Evolutionary conservation across 768 basidiomycete species (phyloP), one percentile per base, ranked within the genome.

Genomic region (Tremella yokohamensis): DNA sequence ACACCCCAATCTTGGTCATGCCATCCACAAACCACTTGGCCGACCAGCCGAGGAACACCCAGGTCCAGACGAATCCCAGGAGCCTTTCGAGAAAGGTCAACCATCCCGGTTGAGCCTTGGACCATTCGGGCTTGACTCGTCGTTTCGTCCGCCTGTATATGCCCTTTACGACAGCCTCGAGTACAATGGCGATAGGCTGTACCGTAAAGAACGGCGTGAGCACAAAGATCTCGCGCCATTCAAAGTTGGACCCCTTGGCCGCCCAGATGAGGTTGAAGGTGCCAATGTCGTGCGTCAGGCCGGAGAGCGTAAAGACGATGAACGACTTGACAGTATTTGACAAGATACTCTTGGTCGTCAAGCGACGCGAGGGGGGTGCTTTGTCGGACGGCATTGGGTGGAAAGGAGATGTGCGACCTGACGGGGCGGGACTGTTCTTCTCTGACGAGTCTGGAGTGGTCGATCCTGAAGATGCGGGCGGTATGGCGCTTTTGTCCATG

Each of bases 11-110:
- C 48, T 59, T 65, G 15, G 63, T 58, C 56, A 65, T 40, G 7
- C 65, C 68, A 16, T 65, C 57, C 1, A 72, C 70, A 26, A 65
- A 69, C 50, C 57, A 64, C 18, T 58, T 54, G 12, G 71, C 68
- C 15, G 66, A 62, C 64, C 63, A 68, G 0, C 71, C 71, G 12
- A 73, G 49, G 64, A 64, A 73, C 40, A 57, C 48, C 71, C 71
- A 73, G 8, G 66, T 68, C 62, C 56, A 63, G 1, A 62, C 55
- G 48, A 73, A 73, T 0, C 71, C 68, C 4, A 70, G 12, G 13
- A 61, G 11, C 34, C 71, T 34, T 53, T 73, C 71, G 3, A 57
- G 3, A 12, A 54, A 51, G 12, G 65, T 49, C 38, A 68, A 22
- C 62, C 64, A 68, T 4, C n/a, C 44, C 0, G 68, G 63, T 12